Percentiles rank a stretch among this genome's conserved stretches.
Evolutionary conservation across 805 yeast genomes (phyloP).

Genomic region (Starmera pachycereana): DNA sequence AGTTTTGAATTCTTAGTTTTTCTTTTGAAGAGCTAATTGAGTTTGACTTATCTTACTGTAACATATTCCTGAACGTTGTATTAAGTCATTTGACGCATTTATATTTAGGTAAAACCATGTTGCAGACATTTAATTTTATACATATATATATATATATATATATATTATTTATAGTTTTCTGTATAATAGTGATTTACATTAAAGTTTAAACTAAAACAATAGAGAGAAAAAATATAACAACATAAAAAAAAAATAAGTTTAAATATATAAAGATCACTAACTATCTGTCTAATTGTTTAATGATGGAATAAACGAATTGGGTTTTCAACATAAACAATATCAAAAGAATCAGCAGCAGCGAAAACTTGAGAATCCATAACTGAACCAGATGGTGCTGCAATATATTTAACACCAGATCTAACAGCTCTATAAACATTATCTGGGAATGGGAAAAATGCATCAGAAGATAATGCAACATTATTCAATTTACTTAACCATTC

Average conservation of each 20-base stretch:
- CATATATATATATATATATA: too few species aligned
- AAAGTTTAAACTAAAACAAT: too few species aligned
- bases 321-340: constrained; percentile 90
- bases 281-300: constrained; percentile 20
- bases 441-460: constrained; percentile 99
- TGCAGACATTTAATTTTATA: constrained; percentile 79
- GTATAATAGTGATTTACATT: not conserved
- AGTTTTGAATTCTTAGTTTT: constrained; percentile 49
- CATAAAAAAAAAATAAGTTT: not conserved
- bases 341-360: constrained; percentile 88
- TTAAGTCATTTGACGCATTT: constrained; percentile 80
- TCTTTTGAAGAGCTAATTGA: constrained; percentile 10
- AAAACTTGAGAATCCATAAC: constrained; percentile 96
- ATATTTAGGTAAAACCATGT: constrained; percentile 99
- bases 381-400: constrained; percentile 96
- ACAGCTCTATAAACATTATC: constrained; percentile 98
- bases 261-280: not conserved
- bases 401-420: constrained; percentile 88
- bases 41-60: constrained; percentile 54
- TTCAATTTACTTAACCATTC: constrained; percentile 78
- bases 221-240: not conserved
- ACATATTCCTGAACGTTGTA: constrained; percentile 99
- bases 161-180: not conserved
- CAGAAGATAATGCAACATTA: constrained; percentile 88
- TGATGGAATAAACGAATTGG: constrained; percentile 98